Conservation (phyloP, 1,284 basidiomycete species). For the Trichosporon sp. region DNA sequence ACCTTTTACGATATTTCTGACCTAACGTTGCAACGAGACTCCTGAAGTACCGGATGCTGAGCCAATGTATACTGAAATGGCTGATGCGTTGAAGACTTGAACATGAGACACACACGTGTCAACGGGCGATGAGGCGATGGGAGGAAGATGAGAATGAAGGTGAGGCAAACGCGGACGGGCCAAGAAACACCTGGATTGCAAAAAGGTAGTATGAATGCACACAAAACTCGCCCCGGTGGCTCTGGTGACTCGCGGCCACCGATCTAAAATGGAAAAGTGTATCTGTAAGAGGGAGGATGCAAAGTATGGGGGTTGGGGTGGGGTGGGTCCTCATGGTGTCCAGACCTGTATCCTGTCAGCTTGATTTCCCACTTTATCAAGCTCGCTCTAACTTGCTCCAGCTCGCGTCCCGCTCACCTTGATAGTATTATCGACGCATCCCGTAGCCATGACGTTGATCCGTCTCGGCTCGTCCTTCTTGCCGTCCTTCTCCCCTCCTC, state of each 20-base stretch:
- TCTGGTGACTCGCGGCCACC: background rate
- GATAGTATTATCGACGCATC: conserved; percentile 71
- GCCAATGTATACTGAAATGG: background rate
- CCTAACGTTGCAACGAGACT: no score
- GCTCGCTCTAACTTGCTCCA: no score
- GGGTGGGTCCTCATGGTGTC: background rate
- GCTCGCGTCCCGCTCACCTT: conserved; percentile 45
- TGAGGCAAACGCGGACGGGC: background rate
- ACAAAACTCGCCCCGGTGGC: background rate
- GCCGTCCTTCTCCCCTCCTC: conserved; percentile 27
- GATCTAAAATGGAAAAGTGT: conserved; percentile 8
- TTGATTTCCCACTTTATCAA: background rate
- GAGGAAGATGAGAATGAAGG: background rate
- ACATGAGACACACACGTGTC: conserved; percentile 2
- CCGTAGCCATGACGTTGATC: conserved; percentile 79
- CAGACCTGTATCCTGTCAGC: background rate
- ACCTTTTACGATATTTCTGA: background rate
- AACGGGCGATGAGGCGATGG: background rate
- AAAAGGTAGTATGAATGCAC: background rate
- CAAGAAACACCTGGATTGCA: conserved; percentile 3
- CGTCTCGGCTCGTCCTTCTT: conserved; percentile 62
- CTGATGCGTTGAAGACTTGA: background rate
- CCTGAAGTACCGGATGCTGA: no score
- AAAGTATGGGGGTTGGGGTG: background rate
- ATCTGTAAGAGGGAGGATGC: background rate